A percentile compares a stretch with the other conserved stretches of the same genome.
phyloP scores from a whole-genome alignment of 176 grass and related monocot genomes.

The Neostapfia colusana region DNA sequence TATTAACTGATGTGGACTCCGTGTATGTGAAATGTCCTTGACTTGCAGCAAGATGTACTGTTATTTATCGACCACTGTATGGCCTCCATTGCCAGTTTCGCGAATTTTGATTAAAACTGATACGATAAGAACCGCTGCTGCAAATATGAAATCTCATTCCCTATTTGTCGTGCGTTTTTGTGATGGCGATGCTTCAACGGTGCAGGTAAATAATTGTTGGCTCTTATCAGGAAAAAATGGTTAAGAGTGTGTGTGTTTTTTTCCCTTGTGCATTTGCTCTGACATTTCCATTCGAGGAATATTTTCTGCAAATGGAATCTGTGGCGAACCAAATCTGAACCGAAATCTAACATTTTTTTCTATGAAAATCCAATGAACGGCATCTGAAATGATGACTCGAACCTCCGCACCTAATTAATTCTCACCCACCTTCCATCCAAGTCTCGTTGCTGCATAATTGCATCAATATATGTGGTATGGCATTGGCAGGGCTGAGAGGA shows the following conservation, averaged over 20 bases:
- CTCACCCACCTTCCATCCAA: not conserved
- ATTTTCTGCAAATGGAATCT: too few relatives aligned
- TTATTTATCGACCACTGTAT: constrained; percentile 12
- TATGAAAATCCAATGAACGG: not conserved
- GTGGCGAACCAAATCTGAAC: too few relatives aligned
- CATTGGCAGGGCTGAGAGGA: not conserved
- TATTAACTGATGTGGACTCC: constrained; percentile 29
- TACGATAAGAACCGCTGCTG: not conserved
- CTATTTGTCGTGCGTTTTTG: not conserved
- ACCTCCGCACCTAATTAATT: constrained; percentile 7
- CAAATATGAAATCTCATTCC: not conserved
- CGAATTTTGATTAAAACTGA: not conserved
- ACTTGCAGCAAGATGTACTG: constrained; percentile 24
- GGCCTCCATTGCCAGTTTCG: not conserved
- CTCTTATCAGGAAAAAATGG: too few relatives aligned
- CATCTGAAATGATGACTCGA: not conserved
- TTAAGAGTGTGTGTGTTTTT: too few relatives aligned
- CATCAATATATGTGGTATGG: not conserved
- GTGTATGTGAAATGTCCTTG: constrained; percentile 32
- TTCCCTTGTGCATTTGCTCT: too few relatives aligned
- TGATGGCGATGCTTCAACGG: not conserved
- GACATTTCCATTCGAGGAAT: too few relatives aligned
- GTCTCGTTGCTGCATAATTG: not conserved
- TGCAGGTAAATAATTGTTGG: not conserved
- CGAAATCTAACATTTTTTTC: too few relatives aligned